phyloP scores from a whole-genome alignment of 306 rosid species.

The Fragaria nilgerrensis region DNA sequence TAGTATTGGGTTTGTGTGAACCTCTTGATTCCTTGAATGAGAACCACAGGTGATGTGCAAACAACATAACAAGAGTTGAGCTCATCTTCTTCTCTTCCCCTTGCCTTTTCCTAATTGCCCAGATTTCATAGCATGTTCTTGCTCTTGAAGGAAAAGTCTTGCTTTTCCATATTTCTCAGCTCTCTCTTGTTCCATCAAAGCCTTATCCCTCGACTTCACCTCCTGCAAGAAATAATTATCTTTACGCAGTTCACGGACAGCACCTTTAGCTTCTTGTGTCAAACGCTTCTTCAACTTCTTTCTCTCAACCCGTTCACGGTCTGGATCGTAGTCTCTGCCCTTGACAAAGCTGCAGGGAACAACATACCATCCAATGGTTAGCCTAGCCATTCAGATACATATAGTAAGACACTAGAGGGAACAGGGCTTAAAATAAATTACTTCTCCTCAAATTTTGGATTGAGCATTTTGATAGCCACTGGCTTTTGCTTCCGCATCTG shows the following conservation, averaged over 20 bases:
- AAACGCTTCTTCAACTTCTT: conserved; percentile 62
- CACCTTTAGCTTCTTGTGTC: conserved; percentile 75
- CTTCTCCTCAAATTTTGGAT: conserved; percentile 84
- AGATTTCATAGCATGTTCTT: conserved; percentile 83
- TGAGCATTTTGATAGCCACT: conserved; percentile 68
- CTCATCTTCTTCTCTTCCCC: conserved; percentile 62
- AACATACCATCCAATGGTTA: conserved; percentile 24
- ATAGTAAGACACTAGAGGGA: background rate
- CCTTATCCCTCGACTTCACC: conserved; percentile 64
- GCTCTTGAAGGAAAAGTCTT: conserved; percentile 80
- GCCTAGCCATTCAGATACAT: conserved; percentile 3
- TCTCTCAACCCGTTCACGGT: conserved; percentile 55
- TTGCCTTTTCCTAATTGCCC: conserved; percentile 88
- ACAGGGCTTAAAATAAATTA: conserved; percentile 30
- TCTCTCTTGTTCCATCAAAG: conserved; percentile 53
- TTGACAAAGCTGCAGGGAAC: conserved; percentile 67
- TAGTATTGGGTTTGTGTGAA: background rate
- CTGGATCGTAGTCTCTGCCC: conserved; percentile 90
- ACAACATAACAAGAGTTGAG: background rate
- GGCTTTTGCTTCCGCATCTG: conserved; percentile 89
- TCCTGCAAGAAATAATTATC: conserved; percentile 71
- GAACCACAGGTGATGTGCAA: background rate
- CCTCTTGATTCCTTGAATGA: background rate
- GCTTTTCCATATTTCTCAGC: conserved; percentile 66
- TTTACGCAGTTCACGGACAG: conserved; percentile 83